A percentile compares a stretch with the other conserved stretches of the same genome.
phyloP scores from a whole-genome alignment of 129 eudicot species.

The Gnaphalium uliginosum region DNA sequence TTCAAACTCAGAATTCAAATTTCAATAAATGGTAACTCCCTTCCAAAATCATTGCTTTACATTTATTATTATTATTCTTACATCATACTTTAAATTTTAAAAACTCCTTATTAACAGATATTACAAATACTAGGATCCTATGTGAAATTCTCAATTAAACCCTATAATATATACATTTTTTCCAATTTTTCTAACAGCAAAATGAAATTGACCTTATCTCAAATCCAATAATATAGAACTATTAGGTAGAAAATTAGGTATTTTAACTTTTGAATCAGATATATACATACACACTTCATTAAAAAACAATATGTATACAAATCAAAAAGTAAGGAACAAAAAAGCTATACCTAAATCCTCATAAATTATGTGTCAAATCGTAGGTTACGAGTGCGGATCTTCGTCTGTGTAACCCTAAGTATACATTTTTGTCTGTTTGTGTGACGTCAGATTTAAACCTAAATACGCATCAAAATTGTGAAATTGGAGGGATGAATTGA shows the following conservation, averaged over 20 bases:
- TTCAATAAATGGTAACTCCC: not conserved
- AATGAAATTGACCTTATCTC: not conserved
- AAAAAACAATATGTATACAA: not conserved
- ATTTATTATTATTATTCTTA: too few species aligned
- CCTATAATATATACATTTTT: not conserved
- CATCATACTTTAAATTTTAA: not conserved
- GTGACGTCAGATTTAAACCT: slow-evolving; percentile 1
- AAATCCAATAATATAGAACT: not conserved
- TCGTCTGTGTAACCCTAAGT: not conserved
- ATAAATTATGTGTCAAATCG: not conserved
- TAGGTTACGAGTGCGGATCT: not conserved
- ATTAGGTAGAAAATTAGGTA: not conserved
- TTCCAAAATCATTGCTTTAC: not conserved
- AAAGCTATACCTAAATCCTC: not conserved
- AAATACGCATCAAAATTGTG: not conserved
- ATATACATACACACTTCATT: not conserved
- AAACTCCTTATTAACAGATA: not conserved
- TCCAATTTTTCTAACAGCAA: not conserved
- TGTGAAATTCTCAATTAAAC: not conserved
- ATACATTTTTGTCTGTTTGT: not conserved
- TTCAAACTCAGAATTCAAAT: slow-evolving; percentile 6
- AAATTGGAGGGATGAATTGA: not conserved
- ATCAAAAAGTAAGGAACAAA: not conserved
- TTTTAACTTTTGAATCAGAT: not conserved
- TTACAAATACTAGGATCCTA: not conserved